Evolutionary conservation across 225 moss, liverwort and hornwort genomes (phyloP), one percentile per base, ranked within the genome.

Genomic region (Sphagnum tenellum): DNA sequence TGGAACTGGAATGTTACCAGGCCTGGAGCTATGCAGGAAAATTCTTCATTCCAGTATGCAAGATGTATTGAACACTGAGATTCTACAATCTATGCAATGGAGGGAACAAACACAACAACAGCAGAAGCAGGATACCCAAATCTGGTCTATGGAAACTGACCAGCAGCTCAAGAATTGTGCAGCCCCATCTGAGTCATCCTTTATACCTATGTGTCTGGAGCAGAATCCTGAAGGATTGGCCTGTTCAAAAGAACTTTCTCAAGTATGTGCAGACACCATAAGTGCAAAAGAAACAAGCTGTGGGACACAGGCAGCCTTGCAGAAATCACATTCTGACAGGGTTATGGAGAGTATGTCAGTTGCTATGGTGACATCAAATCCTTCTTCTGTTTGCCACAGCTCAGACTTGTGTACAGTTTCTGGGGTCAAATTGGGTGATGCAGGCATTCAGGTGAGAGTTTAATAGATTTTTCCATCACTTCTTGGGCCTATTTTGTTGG

Each of bases 21-120:
- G 45, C 3, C 46, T 61, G 61, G 46, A 61, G 61, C 45, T 61
- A 11, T 61, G 61, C 46, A 61, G 61, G 45, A 44, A 61, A 46
- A 46, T 61, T 46, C 45, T 61, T 46, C 3, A 45, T 7, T 7
- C 45, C 45, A 61, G 46, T 11, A 6, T 61, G 61, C 61, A 46
- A 61, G 46, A 46, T 61, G 44, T 46, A 8, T 61, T 46, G 11
- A 61, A 61, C 12, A 46, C 46, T 3, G 61, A 7, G 11, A 45
- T 45, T 44, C 45, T 46, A 5, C 45, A 61, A 10, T 45, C 47
- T 61, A 8, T 47, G 44, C 45, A 10, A 61, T 11, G 11, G 3
- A 61, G 45, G 8, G 45, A 45, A 9, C 11, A 61, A 7, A 44
- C 11, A 46, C 7, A 45, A 2, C 44, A 61, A 61, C 44, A 61